Evolutionary conservation across 306 rosid species (phyloP).

Genomic region (Trichosanthes truncata): DNA sequence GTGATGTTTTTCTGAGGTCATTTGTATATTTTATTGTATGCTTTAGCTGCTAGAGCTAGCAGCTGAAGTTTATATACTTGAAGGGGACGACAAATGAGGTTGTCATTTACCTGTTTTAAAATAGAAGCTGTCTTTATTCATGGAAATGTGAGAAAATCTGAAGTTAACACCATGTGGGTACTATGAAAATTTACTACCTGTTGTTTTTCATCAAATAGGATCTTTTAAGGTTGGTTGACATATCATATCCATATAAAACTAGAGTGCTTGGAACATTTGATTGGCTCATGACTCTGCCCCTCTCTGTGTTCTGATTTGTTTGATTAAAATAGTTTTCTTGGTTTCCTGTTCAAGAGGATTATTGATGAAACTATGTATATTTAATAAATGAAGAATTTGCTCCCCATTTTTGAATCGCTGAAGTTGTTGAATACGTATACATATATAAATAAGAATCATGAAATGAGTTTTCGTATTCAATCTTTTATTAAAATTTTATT

Average conservation of each 20-base stretch:
- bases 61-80: constrained; percentile 19
- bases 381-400: neutral
- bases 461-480: neutral
- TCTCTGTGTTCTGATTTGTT: neutral
- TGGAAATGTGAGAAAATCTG: neutral
- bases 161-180: neutral
- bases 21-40: constrained; percentile 38
- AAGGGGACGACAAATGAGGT: constrained; percentile 14
- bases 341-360: neutral
- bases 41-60: constrained; percentile 26
- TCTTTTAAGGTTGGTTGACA: neutral
- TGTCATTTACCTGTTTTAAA: neutral
- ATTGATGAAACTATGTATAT: neutral
- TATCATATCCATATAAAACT: neutral
- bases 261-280: neutral
- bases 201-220: neutral
- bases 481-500: neutral
- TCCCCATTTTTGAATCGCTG: neutral
- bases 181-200: neutral
- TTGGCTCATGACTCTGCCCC: neutral
- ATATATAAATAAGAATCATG: neutral
- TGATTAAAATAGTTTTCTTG: neutral
- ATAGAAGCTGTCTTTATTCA: neutral
- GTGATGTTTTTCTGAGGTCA: constrained; percentile 25
- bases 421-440: neutral